A percentile compares a stretch with the other conserved stretches of the same genome.
Evolutionary conservation across 345 rosid genomes (phyloP).

Genomic region (Eutrema yunnanense): DNA sequence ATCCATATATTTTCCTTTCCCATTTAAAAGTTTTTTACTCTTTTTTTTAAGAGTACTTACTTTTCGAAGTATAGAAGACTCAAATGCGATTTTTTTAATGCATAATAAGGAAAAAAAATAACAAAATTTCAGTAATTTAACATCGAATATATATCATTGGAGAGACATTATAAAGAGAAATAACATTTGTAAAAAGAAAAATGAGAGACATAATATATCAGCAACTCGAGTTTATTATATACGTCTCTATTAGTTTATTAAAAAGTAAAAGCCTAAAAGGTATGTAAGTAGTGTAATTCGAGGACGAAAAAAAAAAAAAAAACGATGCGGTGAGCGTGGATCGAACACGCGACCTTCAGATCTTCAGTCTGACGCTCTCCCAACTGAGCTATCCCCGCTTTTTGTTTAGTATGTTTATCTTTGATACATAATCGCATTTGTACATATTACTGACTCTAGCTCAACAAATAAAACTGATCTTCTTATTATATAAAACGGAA

Average conservation of each 20-base stretch:
- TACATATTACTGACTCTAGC: neutral
- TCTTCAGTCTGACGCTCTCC: slow-evolving; percentile 88
- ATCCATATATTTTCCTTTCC: slow-evolving; percentile 40
- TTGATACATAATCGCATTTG: neutral
- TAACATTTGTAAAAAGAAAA: too few species aligned
- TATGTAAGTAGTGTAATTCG: too few species aligned
- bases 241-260: too few species aligned
- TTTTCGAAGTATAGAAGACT: neutral
- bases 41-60: neutral
- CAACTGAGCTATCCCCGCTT: slow-evolving; percentile 89
- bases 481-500: too few species aligned
- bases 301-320: neutral
- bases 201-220: too few species aligned
- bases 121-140: too few species aligned
- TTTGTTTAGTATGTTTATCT: neutral
- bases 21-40: neutral
- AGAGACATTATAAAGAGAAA: too few species aligned
- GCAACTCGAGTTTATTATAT: too few species aligned
- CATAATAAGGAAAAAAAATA: too few species aligned
- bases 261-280: too few species aligned
- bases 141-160: too few species aligned
- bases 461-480: neutral
- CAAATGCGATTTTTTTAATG: neutral
- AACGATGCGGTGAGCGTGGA: slow-evolving; percentile 54
- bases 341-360: slow-evolving; percentile 68